phyloP scores from a whole-genome alignment of 805 yeast species.

The Blastobotrys americana region DNA sequence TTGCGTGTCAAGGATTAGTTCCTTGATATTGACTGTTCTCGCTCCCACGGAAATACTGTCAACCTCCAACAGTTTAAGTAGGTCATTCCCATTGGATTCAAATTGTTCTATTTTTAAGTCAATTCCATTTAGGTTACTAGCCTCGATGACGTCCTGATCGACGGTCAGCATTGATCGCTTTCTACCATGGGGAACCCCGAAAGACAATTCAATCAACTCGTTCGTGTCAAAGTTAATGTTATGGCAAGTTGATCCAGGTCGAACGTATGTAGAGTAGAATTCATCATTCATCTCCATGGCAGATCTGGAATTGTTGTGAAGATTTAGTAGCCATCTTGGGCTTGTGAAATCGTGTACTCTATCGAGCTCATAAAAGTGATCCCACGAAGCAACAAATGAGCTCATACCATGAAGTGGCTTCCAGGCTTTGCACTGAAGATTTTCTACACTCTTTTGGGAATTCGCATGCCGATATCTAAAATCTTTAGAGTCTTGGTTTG shows the following conservation, averaged over 20 bases:
- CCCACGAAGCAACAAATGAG: constrained; percentile 30
- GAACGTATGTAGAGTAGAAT: constrained; percentile 17
- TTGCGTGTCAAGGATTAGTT: constrained; percentile 1
- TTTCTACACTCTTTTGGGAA: background rate
- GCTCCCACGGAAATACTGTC: constrained; percentile 3
- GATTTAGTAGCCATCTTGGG: constrained; percentile 15
- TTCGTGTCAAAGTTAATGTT: background rate
- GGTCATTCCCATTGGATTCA: background rate
- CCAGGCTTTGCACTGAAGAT: constrained; percentile 6
- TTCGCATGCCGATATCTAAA: background rate
- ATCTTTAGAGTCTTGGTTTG: background rate
- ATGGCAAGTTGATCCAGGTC: constrained; percentile 10
- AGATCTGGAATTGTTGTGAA: background rate
- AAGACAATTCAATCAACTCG: constrained; percentile 3
- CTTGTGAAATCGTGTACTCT: constrained; percentile 15
- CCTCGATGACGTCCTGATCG: constrained; percentile 1
- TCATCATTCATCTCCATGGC: constrained; percentile 12
- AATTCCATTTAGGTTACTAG: constrained; percentile 10
- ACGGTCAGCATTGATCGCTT: constrained; percentile 2
- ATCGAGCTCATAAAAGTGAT: constrained; percentile 26
- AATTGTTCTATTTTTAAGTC: constrained; percentile 4
- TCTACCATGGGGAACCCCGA: constrained; percentile 5
- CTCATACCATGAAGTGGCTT: constrained; percentile 19
- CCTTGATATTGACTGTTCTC: background rate
- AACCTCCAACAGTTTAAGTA: constrained; percentile 5